Evolutionary conservation across 2,329 filamentous ascomycete species (phyloP).

Genomic region (Fusarium sp.): DNA sequence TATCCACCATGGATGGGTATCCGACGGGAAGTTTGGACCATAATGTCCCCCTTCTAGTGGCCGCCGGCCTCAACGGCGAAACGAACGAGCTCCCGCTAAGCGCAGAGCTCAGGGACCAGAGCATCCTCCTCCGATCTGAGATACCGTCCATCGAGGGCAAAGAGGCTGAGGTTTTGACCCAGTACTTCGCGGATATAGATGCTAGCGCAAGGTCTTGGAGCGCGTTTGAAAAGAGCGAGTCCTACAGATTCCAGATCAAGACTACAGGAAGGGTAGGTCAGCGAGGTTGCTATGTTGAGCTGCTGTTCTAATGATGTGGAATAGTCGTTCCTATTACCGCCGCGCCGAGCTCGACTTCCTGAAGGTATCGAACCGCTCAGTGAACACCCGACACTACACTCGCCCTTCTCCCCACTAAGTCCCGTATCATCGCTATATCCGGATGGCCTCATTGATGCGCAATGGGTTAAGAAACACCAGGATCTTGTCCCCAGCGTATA

Average conservation of each 20-base stretch:
- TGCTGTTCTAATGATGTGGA: constrained; percentile 46
- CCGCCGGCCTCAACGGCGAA: constrained; percentile 76
- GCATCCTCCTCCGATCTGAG: constrained; percentile 76
- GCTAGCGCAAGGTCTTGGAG: constrained; percentile 76
- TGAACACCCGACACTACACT: constrained; percentile 76
- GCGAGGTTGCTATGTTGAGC: constrained; percentile 28
- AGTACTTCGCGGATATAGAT: constrained; percentile 75
- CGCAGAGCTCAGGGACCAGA: constrained; percentile 68
- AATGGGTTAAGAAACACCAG: constrained; percentile 93
- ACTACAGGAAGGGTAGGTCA: constrained; percentile 81
- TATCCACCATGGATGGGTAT: constrained; percentile 78
- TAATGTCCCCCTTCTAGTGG: constrained; percentile 85
- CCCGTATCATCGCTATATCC: constrained; percentile 87
- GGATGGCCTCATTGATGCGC: constrained; percentile 84
- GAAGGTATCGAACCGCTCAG: constrained; percentile 63
- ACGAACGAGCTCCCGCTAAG: constrained; percentile 58
- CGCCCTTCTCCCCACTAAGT: constrained; percentile 89
- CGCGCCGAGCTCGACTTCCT: constrained; percentile 67
- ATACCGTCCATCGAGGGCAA: constrained; percentile 74
- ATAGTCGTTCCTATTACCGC: constrained; percentile 68
- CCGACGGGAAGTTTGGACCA: constrained; percentile 84
- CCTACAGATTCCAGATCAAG: constrained; percentile 75
- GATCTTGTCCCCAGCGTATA: constrained; percentile 83
- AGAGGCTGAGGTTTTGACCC: constrained; percentile 73
- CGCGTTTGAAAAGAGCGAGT: constrained; percentile 63